A percentile compares a stretch with the other conserved stretches of the same genome.
phyloP scores from a whole-genome alignment of 2,329 filamentous ascomycete genomes.

The Ascochyta clinopodiicola region DNA sequence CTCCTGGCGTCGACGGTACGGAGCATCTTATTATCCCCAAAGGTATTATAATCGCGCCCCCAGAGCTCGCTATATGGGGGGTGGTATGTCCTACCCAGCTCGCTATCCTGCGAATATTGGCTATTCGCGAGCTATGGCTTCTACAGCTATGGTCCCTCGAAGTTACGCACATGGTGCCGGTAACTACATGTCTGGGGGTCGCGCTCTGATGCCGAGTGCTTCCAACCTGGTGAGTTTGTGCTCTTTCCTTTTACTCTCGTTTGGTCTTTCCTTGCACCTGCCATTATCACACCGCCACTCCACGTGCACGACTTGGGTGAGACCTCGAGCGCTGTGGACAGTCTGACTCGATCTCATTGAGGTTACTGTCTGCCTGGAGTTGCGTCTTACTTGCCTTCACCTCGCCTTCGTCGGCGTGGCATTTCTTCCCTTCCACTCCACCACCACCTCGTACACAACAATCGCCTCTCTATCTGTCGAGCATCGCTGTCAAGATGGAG shows the following conservation, averaged over 20 bases:
- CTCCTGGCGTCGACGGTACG: slow-evolving; percentile 29
- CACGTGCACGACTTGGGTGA: slow-evolving; percentile 15
- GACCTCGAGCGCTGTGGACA: background rate
- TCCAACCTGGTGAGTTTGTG: slow-evolving; percentile 34
- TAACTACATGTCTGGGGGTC: slow-evolving; percentile 21
- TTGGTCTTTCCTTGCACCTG: slow-evolving; percentile 16
- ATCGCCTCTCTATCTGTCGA: background rate
- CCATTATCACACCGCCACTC: slow-evolving; percentile 21
- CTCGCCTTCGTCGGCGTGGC: slow-evolving; percentile 13
- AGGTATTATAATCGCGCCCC: slow-evolving; percentile 34
- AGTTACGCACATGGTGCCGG: slow-evolving; percentile 20
- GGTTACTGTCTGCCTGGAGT: slow-evolving; percentile 1
- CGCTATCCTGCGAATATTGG: slow-evolving; percentile 15
- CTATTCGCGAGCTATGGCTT: slow-evolving; percentile 4
- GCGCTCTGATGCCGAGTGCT: slow-evolving; percentile 27
- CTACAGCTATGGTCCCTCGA: slow-evolving; percentile 8
- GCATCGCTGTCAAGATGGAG: slow-evolving; percentile 21
- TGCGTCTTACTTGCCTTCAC: slow-evolving; percentile 17
- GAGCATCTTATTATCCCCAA: slow-evolving; percentile 37
- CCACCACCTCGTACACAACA: background rate
- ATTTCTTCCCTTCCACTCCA: background rate
- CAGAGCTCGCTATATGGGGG: slow-evolving; percentile 12
- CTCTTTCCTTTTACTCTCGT: slow-evolving; percentile 18
- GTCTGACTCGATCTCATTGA: slow-evolving; percentile 1
- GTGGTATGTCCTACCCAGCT: slow-evolving; percentile 10